These are phyloP conservation scores for Aspergillus pseudonomiae DNA, from an alignment of 2,329 filamentous ascomycete species.

Conservation along the genomic window DNA sequence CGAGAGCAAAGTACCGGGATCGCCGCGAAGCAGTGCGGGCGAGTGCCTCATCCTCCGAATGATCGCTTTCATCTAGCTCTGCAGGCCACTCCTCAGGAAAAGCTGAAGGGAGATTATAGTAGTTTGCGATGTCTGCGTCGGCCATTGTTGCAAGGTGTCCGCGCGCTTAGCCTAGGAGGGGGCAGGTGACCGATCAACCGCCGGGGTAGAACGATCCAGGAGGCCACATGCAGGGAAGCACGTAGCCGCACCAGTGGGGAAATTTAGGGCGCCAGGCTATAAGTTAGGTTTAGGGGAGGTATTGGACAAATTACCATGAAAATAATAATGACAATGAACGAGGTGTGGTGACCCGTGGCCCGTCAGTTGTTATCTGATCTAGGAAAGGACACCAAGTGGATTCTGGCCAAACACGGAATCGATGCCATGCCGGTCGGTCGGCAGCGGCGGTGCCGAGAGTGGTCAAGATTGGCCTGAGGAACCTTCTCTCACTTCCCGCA, in stretches of 20 bases:
- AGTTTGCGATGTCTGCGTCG: constrained; percentile 81
- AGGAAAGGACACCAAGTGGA: constrained; percentile 17
- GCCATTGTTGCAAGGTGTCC: constrained; percentile 50
- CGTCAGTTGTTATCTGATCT: constrained; percentile 24
- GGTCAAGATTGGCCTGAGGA: constrained; percentile 5
- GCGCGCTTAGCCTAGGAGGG: background rate
- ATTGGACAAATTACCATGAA: background rate
- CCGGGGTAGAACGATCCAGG: constrained; percentile 10
- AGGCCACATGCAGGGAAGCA: constrained; percentile 18
- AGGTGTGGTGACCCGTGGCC: background rate
- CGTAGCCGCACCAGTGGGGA: constrained; percentile 16
- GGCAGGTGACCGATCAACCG: constrained; percentile 6
- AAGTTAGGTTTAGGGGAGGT: background rate
- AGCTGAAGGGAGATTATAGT: constrained; percentile 81
- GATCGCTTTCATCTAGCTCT: constrained; percentile 74
- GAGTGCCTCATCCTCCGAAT: constrained; percentile 60
- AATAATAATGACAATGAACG: background rate
- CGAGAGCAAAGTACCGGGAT: constrained; percentile 83
- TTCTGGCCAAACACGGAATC: constrained; percentile 17
- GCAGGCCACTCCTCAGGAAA: constrained; percentile 85
- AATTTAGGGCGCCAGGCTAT: constrained; percentile 3
- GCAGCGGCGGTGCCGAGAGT: constrained; percentile 24
- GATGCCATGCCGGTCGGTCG: constrained; percentile 19
- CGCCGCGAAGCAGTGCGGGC: constrained; percentile 49
- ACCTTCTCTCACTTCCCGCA: constrained; percentile 23